Evolutionary conservation across 257 asterid species (phyloP).

Genomic region (Solanum chiquidenum): DNA sequence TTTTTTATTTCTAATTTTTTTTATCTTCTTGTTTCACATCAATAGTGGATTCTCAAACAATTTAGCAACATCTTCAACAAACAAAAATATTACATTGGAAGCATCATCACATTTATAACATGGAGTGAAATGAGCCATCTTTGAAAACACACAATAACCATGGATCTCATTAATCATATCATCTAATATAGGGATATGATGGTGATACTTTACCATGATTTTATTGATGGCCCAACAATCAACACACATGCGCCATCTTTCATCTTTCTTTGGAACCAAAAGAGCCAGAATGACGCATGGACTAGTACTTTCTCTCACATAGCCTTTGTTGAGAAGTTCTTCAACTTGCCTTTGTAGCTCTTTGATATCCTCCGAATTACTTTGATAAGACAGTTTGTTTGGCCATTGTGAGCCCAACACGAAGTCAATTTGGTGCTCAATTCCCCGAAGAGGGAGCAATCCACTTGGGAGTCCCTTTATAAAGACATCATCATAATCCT

Average conservation of each 20-base stretch:
- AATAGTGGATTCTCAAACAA: no score
- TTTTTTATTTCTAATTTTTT: no score
- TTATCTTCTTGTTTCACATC: no score
- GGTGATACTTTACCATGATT: neutral
- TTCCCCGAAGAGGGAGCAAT: neutral
- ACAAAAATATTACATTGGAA: neutral
- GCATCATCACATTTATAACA: neutral
- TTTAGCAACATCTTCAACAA: no score
- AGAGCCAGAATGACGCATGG: neutral
- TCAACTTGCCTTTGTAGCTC: neutral
- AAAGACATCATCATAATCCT: neutral
- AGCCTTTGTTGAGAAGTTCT: neutral
- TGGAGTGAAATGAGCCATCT: neutral
- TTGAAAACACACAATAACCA: neutral
- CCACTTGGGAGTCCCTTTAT: neutral
- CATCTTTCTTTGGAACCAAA: neutral
- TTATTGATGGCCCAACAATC: neutral
- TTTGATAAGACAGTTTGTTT: neutral
- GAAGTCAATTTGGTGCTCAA: neutral
- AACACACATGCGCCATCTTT: no score
- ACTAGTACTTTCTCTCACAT: neutral
- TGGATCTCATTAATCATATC: neutral
- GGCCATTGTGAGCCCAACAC: neutral
- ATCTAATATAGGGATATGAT: neutral
- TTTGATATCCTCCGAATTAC: neutral